These are phyloP conservation scores for Nannizzia gypsea DNA, from an alignment of 2,329 filamentous ascomycete species.

Conservation along the genomic window DNA sequence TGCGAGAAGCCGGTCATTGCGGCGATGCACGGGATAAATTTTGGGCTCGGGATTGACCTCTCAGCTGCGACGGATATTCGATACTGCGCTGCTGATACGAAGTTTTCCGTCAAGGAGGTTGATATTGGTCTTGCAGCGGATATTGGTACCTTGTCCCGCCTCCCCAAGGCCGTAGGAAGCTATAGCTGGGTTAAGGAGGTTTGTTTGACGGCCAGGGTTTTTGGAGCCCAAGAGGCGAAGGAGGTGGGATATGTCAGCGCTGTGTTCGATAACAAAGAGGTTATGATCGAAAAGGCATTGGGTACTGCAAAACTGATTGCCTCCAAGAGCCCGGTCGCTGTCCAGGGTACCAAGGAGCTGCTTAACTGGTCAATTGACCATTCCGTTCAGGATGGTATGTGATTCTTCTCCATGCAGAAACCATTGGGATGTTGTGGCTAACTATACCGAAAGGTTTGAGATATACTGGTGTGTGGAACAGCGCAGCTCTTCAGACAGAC, in stretches of 20 bases:
- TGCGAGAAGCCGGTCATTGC: slow-evolving; percentile 89
- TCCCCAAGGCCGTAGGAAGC: slow-evolving; percentile 37
- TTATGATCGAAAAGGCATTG: slow-evolving; percentile 51
- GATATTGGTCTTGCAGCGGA: slow-evolving; percentile 41
- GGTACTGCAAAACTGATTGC: slow-evolving; percentile 56
- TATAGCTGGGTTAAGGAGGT: slow-evolving; percentile 41
- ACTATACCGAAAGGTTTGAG: slow-evolving; percentile 45
- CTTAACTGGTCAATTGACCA: slow-evolving; percentile 73
- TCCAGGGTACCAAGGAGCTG: slow-evolving; percentile 77
- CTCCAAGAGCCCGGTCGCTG: slow-evolving; percentile 74
- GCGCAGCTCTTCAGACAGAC: slow-evolving; percentile 64
- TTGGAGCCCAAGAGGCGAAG: slow-evolving; percentile 35
- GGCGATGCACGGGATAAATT: slow-evolving; percentile 64
- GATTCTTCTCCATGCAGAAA: neutral
- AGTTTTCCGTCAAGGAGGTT: slow-evolving; percentile 38
- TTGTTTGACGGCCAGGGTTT: slow-evolving; percentile 32
- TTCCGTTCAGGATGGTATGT: slow-evolving; percentile 60
- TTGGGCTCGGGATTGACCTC: slow-evolving; percentile 64
- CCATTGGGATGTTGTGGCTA: neutral
- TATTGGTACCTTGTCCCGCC: slow-evolving; percentile 35
- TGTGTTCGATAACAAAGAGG: slow-evolving; percentile 42
- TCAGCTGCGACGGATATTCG: slow-evolving; percentile 34
- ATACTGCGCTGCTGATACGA: slow-evolving; percentile 26
- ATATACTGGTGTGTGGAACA: slow-evolving; percentile 84
- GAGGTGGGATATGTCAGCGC: slow-evolving; percentile 34